phyloP scores from a whole-genome alignment of 805 yeast genomes.

The Isabelozyma pseudorhagii region DNA sequence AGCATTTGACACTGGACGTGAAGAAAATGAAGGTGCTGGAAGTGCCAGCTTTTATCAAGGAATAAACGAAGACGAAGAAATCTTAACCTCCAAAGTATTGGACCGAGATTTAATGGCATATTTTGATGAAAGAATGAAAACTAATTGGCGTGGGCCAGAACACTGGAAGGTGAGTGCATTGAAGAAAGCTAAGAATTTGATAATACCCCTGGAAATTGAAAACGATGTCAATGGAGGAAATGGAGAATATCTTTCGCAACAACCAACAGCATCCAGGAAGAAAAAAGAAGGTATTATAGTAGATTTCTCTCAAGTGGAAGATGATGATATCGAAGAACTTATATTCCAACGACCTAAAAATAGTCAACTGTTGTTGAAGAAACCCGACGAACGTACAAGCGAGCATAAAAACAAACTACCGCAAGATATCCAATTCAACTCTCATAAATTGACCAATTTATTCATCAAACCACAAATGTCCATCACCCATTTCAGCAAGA shows the following conservation, averaged over 20 bases:
- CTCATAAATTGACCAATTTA: constrained; percentile 62
- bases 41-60: neutral
- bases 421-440: constrained; percentile 68
- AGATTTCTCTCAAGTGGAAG: constrained; percentile 29
- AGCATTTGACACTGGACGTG: constrained; percentile 14
- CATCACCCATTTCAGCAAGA: constrained; percentile 26
- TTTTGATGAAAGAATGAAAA: constrained; percentile 68
- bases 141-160: constrained; percentile 86
- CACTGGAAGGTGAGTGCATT: constrained; percentile 81
- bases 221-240: constrained; percentile 3
- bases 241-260: constrained; percentile 2
- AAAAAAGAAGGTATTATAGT: constrained; percentile 21
- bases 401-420: constrained; percentile 54
- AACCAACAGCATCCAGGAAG: constrained; percentile 8
- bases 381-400: constrained; percentile 2
- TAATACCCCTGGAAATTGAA: constrained; percentile 1
- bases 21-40: constrained; percentile 5
- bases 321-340: constrained; percentile 28
- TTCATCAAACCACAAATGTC: constrained; percentile 63
- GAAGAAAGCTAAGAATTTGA: constrained; percentile 38
- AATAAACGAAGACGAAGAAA: constrained; percentile 10
- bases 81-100: constrained; percentile 24
- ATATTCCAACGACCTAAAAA: constrained; percentile 33
- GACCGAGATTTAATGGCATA: constrained; percentile 73
- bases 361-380: constrained; percentile 5